Evolutionary conservation across 2,329 filamentous ascomycete genomes (phyloP).

Genomic region (Colletotrichum sansevieriae): DNA sequence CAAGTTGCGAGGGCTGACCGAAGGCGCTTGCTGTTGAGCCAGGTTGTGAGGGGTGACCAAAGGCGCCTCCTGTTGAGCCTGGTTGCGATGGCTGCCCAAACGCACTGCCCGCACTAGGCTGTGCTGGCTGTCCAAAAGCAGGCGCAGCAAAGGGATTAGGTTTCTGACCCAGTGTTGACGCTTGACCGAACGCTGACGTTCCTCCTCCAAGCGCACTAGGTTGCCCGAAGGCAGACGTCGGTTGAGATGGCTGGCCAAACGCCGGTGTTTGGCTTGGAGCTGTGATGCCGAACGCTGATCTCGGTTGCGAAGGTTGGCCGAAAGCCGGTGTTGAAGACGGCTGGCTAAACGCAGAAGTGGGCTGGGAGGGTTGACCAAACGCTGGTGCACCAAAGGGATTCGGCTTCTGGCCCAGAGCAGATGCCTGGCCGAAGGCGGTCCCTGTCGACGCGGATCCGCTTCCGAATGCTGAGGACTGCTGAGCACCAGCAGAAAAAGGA

Average conservation of each 20-base stretch:
- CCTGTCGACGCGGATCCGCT: slow-evolving; percentile 25
- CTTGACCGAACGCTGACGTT: slow-evolving; percentile 52
- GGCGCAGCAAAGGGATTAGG: slow-evolving; percentile 53
- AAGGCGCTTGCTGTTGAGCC: slow-evolving; percentile 48
- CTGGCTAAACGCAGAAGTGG: slow-evolving; percentile 53
- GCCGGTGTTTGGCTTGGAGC: slow-evolving; percentile 50
- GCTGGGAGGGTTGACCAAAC: slow-evolving; percentile 57
- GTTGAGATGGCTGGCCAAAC: slow-evolving; percentile 54
- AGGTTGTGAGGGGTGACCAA: slow-evolving; percentile 54
- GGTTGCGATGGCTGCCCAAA: slow-evolving; percentile 28
- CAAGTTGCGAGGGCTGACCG: slow-evolving; percentile 47
- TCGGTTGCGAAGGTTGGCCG: slow-evolving; percentile 41
- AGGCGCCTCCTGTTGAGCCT: slow-evolving; percentile 44
- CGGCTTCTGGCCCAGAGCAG: slow-evolving; percentile 47
- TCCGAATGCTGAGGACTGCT: slow-evolving; percentile 31
- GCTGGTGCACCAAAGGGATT: slow-evolving; percentile 51
- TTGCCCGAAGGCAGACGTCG: slow-evolving; percentile 51
- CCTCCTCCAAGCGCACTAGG: slow-evolving; percentile 44
- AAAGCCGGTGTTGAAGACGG: slow-evolving; percentile 50
- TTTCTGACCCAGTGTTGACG: slow-evolving; percentile 52
- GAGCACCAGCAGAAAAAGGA: slow-evolving; percentile 31
- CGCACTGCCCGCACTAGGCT: slow-evolving; percentile 5
- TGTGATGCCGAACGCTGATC: slow-evolving; percentile 52
- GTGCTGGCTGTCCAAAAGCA: slow-evolving; percentile 38
- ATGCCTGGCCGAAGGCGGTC: slow-evolving; percentile 60